Evolutionary conservation across 1,284 basidiomycete genomes (phyloP).

Genomic region (Athelia psychrophila): DNA sequence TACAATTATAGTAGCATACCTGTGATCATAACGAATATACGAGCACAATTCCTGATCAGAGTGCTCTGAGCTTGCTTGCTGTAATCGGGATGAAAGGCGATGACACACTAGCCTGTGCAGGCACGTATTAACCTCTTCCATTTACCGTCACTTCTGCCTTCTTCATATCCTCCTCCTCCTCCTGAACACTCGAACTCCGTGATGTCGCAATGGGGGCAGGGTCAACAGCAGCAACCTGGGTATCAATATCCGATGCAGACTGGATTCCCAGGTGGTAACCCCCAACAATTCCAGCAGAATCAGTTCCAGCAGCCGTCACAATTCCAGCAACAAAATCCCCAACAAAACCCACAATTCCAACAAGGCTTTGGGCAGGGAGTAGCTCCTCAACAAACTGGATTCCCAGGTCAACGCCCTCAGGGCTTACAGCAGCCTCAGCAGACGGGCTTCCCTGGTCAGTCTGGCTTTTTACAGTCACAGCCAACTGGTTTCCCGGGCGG

Average conservation of each 20-base stretch:
- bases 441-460: constrained; percentile 42
- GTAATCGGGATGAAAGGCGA: too few relatives aligned
- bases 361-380: constrained; percentile 22
- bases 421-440: constrained; percentile 39
- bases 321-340: constrained; percentile 37
- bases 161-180: not conserved
- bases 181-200: not conserved
- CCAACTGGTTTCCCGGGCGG: constrained; percentile 46
- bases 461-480: constrained; percentile 45
- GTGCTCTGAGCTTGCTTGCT: too few relatives aligned
- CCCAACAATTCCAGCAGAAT: constrained; percentile 38
- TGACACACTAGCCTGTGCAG: too few relatives aligned
- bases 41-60: too few relatives aligned
- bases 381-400: constrained; percentile 10
- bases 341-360: constrained; percentile 29
- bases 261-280: constrained; percentile 46
- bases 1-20: too few relatives aligned
- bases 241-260: constrained; percentile 60
- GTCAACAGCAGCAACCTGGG: constrained; percentile 54
- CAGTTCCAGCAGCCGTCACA: constrained; percentile 28
- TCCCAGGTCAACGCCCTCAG: constrained; percentile 14
- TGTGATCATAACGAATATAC: too few relatives aligned
- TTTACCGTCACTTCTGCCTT: not conserved
- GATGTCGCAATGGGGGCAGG: constrained; percentile 65
- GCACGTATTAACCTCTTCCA: too few relatives aligned